Percentiles rank a stretch among this genome's conserved stretches.
Conservation (phyloP, 345 rosid genomes). For the Eucalyptus cladocalyx region DNA sequence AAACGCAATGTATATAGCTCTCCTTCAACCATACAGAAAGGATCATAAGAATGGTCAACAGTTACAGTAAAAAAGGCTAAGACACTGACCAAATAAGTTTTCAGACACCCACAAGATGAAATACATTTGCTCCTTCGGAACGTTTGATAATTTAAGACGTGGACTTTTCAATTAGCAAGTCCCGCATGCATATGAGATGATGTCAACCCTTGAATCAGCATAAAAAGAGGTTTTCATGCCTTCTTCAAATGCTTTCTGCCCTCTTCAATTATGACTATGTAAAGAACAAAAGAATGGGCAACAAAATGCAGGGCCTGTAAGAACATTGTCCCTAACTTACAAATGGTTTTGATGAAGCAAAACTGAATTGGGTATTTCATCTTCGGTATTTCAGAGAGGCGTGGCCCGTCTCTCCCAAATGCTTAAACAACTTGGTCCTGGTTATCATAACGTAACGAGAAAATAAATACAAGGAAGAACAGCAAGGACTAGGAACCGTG, state of each 20-base stretch:
- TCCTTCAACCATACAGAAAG: not conserved
- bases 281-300: not conserved
- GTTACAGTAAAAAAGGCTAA: not conserved
- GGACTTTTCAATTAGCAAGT: not conserved
- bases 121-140: not conserved
- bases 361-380: not conserved
- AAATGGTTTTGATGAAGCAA: not conserved
- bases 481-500: not conserved
- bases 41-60: not conserved
- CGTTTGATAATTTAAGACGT: not conserved
- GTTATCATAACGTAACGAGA: not conserved
- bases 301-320: not conserved
- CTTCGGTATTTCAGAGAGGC: slow-evolving; percentile 44
- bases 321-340: not conserved
- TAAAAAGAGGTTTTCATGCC: not conserved
- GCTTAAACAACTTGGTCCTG: slow-evolving; percentile 69
- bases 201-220: not conserved
- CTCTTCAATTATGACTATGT: not conserved
- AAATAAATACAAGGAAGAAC: not conserved
- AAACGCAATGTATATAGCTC: not conserved
- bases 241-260: not conserved
- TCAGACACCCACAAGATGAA: not conserved
- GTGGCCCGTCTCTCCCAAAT: slow-evolving; percentile 74
- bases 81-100: not conserved
- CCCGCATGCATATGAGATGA: not conserved